phyloP scores from a whole-genome alignment of 208 protist genomes.

The Trypanosoma cruzi region DNA sequence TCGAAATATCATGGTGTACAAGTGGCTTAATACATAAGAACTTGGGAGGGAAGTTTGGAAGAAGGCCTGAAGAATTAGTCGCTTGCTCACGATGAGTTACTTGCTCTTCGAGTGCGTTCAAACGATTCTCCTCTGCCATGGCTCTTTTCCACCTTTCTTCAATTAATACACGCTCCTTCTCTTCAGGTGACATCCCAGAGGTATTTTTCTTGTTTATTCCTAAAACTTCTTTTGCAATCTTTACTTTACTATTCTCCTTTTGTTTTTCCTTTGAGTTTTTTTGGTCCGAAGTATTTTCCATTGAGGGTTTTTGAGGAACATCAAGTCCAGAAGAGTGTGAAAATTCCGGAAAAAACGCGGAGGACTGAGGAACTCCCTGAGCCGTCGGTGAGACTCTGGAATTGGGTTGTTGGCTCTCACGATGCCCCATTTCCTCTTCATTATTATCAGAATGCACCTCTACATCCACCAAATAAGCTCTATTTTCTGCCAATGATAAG shows the following conservation, averaged over 20 bases:
- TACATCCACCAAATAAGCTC: slow-evolving; percentile 21
- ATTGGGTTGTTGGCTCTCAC: background rate
- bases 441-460: slow-evolving; percentile 23
- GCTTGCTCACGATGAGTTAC: slow-evolving; percentile 30
- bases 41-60: slow-evolving; percentile 72
- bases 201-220: slow-evolving; percentile 48
- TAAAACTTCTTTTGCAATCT: slow-evolving; percentile 43
- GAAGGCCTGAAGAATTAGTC: slow-evolving; percentile 17
- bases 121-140: slow-evolving; percentile 58
- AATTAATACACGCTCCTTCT: slow-evolving; percentile 42
- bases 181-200: slow-evolving; percentile 41
- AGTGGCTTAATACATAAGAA: slow-evolving; percentile 73
- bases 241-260: slow-evolving; percentile 18
- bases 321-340: slow-evolving; percentile 4
- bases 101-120: slow-evolving; percentile 48
- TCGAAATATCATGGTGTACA: slow-evolving; percentile 62
- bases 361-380: slow-evolving; percentile 13
- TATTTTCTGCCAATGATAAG: background rate
- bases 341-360: slow-evolving; percentile 25
- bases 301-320: background rate
- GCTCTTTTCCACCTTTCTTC: slow-evolving; percentile 73
- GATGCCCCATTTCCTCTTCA: background rate
- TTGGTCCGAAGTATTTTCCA: background rate
- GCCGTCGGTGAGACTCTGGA: too few relatives aligned
- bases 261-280: slow-evolving; percentile 20